Percentiles rank a stretch among this genome's conserved stretches.
Evolutionary conservation across 2,329 filamentous ascomycete species (phyloP).

Genomic region (Cladorrhinum sp.): DNA sequence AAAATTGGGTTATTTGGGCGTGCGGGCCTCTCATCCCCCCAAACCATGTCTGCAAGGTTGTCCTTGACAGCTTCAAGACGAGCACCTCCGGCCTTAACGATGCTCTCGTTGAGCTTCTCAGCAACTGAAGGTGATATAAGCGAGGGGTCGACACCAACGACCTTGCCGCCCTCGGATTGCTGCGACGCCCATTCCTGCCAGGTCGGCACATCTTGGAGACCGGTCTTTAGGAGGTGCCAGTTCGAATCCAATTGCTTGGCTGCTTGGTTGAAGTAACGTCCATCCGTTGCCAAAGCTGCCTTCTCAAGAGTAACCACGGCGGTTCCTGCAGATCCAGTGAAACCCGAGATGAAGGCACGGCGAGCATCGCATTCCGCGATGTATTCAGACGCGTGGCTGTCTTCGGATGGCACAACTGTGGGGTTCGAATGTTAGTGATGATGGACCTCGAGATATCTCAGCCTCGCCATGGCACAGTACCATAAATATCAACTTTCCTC

Average conservation of each 20-base stretch:
- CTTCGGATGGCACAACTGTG: constrained; percentile 90
- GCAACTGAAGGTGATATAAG: constrained; percentile 67
- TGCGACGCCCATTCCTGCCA: constrained; percentile 96
- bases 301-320: constrained; percentile 83
- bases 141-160: constrained; percentile 86
- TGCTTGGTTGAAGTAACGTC: constrained; percentile 97
- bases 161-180: constrained; percentile 80
- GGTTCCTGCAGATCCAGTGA: constrained; percentile 91
- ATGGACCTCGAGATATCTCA: background rate
- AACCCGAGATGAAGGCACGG: constrained; percentile 88
- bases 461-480: constrained; percentile 46
- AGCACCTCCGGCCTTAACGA: constrained; percentile 80
- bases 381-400: constrained; percentile 96
- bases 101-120: constrained; percentile 75
- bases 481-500: constrained; percentile 85
- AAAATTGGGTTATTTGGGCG: constrained; percentile 74
- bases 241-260: constrained; percentile 85
- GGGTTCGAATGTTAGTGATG: constrained; percentile 34
- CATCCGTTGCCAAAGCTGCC: constrained; percentile 89
- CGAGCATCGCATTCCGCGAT: constrained; percentile 93
- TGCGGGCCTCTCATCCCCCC: constrained; percentile 70
- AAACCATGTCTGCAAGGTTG: constrained; percentile 90
- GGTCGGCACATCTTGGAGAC: constrained; percentile 87
- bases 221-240: constrained; percentile 90
- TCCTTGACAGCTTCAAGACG: constrained; percentile 71